Base-by-base conservation (phyloP, 441 rosid species). In the Erodium chrysanthum region DNA sequence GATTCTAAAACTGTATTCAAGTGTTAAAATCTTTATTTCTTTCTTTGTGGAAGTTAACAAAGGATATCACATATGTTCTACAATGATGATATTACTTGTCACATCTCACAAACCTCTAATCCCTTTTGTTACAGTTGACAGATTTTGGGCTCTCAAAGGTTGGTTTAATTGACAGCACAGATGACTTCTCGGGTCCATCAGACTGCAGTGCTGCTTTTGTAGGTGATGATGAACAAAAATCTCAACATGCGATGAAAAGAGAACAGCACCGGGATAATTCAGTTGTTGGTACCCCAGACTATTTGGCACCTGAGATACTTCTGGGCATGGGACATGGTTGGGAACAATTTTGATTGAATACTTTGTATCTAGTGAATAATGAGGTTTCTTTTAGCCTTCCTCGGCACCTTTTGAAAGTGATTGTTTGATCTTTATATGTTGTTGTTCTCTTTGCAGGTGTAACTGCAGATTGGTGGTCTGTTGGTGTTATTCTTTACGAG, bases 381-480 rank as follows among this genome's bases (percentile, higher is more conserved):
- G 56, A 69, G 61, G 21, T 75, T 15, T 40, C 64, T 68, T 50
- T 33, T 21, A 1, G 22, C 25, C 17, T 31, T 31, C 35, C 12
- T 54, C 25, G 64, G 35, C 54, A 42, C 12, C 15, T 17, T 48
- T 52, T 40, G 44, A 4, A 58, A 17, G 44, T 29, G 58, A 9
- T 63, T 65, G 23, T 70, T 37, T 63, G 58, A 71, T 66, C 71
- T 56, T 75, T 71, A 66, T 70, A 37, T 27, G 14, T 22, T 58
- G n/a, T n/a, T n/a, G 27, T 73, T 72, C 67, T 66, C 56, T 61
- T 73, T 75, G 65, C 68, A 91, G 97, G 96, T 74, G 85, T 85
- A 78, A 90, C 97, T 67, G 97, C 99, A 56, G 97, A 95, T 81
- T 90, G 97, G 98, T 95, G 99, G 99, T 95, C 99, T 25, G 96